phyloP scores from a whole-genome alignment of 108 stramenopile genomes.

The Licmophora abbreviata region DNA sequence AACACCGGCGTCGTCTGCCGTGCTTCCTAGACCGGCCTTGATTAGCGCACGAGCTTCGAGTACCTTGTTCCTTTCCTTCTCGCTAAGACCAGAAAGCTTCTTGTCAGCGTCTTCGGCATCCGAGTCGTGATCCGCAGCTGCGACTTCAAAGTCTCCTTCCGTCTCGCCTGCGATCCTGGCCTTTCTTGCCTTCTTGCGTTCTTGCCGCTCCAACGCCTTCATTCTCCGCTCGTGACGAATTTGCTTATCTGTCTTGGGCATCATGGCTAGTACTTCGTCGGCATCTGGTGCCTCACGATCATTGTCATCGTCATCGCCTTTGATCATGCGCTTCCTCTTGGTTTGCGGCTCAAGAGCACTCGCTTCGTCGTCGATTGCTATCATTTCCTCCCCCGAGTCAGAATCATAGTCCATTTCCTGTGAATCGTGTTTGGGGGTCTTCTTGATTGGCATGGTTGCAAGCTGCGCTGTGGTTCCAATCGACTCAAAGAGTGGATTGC shows the following conservation, averaged over 20 bases:
- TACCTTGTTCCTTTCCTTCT: slow-evolving; percentile 58
- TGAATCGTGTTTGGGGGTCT: background rate
- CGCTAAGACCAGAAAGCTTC: slow-evolving; percentile 54
- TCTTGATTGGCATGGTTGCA: slow-evolving; percentile 27
- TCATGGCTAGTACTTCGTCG: slow-evolving; percentile 71
- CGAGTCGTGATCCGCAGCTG: slow-evolving; percentile 40
- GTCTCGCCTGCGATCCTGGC: slow-evolving; percentile 54
- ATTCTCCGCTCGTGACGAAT: slow-evolving; percentile 89
- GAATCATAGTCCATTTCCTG: slow-evolving; percentile 12
- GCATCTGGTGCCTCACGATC: slow-evolving; percentile 28
- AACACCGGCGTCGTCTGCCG: slow-evolving; percentile 6
- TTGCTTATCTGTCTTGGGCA: slow-evolving; percentile 98
- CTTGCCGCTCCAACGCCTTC: slow-evolving; percentile 84
- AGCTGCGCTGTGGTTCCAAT: slow-evolving; percentile 70
- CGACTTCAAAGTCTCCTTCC: slow-evolving; percentile 69
- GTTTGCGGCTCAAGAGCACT: slow-evolving; percentile 21
- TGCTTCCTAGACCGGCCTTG: slow-evolving; percentile 76
- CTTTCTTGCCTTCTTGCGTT: slow-evolving; percentile 68
- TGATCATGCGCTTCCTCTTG: slow-evolving; percentile 17
- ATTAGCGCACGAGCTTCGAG: slow-evolving; percentile 77
- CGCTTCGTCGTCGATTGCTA: slow-evolving; percentile 17
- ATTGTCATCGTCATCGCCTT: slow-evolving; percentile 18
- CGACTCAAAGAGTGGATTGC: slow-evolving; percentile 82
- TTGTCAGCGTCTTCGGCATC: slow-evolving; percentile 40
- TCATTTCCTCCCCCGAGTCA: slow-evolving; percentile 7